Conservation (phyloP, 176 grass and related monocot species). For the Hyparrhenia diplandra region DNA sequence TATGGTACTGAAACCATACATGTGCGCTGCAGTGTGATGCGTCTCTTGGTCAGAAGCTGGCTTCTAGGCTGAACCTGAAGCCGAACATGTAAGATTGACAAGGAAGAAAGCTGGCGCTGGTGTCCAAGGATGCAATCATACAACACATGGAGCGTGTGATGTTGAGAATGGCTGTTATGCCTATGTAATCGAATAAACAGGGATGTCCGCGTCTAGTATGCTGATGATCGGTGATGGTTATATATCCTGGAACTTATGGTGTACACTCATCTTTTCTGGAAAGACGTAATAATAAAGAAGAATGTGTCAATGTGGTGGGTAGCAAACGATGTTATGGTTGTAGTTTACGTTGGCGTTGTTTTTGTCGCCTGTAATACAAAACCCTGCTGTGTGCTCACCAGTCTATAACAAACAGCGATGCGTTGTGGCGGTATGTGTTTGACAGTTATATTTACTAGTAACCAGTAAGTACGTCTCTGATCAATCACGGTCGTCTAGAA, state of each 20-base stretch:
- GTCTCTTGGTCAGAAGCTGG: conserved; percentile 66
- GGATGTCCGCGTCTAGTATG: not conserved
- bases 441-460: not conserved
- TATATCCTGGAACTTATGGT: not conserved
- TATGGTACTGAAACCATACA: not conserved
- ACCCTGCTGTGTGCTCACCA: not conserved
- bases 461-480: too few relatives aligned
- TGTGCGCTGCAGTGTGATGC: conserved; percentile 48
- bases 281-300: not conserved
- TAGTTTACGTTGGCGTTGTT: not conserved
- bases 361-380: not conserved
- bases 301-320: not conserved
- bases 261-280: not conserved
- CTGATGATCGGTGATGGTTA: not conserved
- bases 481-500: too few relatives aligned
- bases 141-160: not conserved
- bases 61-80: conserved; percentile 56
- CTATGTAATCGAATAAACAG: not conserved
- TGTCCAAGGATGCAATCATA: not conserved
- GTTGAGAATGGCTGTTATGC: not conserved
- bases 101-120: not conserved
- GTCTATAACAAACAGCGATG: not conserved
- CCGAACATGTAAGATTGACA: conserved; percentile 55
- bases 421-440: not conserved
- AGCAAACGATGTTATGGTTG: not conserved